A percentile compares a stretch with the other conserved stretches of the same genome.
These are phyloP conservation scores for Ophiocordyceps camponoti-rufipedis DNA, from an alignment of 2,329 filamentous ascomycete genomes.

Conservation along the genomic window DNA sequence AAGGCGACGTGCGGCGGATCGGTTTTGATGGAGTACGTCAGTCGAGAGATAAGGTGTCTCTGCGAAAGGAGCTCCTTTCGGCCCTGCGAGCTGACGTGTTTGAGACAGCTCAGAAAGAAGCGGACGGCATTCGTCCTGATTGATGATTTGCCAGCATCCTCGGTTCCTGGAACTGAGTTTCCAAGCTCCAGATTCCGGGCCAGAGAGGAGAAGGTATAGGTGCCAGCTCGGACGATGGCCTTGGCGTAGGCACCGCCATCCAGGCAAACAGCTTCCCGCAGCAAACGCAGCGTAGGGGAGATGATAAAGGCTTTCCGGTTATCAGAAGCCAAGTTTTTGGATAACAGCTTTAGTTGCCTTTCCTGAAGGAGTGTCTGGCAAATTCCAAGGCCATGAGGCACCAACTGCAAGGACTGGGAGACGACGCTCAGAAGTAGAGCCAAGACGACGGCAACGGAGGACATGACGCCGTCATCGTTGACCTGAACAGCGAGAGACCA, in stretches of 20 bases:
- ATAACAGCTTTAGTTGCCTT: constrained; percentile 62
- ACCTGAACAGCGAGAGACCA: constrained; percentile 71
- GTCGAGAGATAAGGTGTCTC: constrained; percentile 63
- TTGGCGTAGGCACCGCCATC: constrained; percentile 71
- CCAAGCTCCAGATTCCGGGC: constrained; percentile 65
- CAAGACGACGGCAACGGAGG: constrained; percentile 62
- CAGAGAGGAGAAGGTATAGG: constrained; percentile 63
- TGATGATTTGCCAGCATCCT: constrained; percentile 54
- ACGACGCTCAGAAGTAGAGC: constrained; percentile 66
- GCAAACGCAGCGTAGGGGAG: constrained; percentile 67
- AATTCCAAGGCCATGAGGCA: constrained; percentile 56
- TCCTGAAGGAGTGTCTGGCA: constrained; percentile 70
- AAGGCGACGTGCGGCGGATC: constrained; percentile 60
- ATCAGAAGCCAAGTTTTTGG: constrained; percentile 59
- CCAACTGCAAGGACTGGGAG: constrained; percentile 55
- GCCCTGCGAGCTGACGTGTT: constrained; percentile 55
- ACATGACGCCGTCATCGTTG: constrained; percentile 66
- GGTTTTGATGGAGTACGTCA: constrained; percentile 60
- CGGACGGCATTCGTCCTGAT: constrained; percentile 68
- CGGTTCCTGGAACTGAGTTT: constrained; percentile 33
- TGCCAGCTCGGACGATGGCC: constrained; percentile 58
- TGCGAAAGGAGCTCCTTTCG: constrained; percentile 70
- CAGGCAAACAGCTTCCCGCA: constrained; percentile 70
- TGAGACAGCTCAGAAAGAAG: constrained; percentile 64
- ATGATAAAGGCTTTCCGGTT: constrained; percentile 78